A percentile compares a stretch with the other conserved stretches of the same genome.
These are phyloP conservation scores for Syzygium syzygioides DNA, from an alignment of 441 rosid species.

Conservation along the genomic window DNA sequence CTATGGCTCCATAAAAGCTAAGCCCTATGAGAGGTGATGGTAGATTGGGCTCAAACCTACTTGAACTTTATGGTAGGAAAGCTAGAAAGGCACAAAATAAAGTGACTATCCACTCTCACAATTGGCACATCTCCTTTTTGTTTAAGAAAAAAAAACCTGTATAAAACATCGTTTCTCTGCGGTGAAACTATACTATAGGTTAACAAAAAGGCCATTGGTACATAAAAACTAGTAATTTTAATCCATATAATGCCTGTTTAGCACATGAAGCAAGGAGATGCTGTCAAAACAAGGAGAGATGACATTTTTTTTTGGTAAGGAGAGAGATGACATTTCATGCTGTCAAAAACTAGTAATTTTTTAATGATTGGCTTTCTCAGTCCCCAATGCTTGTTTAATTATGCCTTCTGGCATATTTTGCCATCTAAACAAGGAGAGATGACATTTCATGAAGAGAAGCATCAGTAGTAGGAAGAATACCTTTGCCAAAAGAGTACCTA, in stretches of 20 bases:
- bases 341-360: too few relatives aligned
- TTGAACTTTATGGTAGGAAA: not conserved
- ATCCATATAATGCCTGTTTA: not conserved
- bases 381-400: not conserved
- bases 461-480: constrained; percentile 27
- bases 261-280: too few relatives aligned
- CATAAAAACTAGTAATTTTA: not conserved
- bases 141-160: not conserved
- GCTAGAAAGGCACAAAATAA: not conserved
- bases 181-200: not conserved
- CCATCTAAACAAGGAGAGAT: not conserved
- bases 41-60: not conserved
- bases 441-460: not conserved
- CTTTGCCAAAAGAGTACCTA: constrained; percentile 92
- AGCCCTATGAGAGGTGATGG: not conserved
- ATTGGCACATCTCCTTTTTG: not conserved
- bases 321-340: too few relatives aligned
- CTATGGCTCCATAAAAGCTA: not conserved
- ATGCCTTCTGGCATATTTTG: not conserved
- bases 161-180: not conserved
- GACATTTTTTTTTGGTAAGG: too few relatives aligned
- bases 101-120: not conserved
- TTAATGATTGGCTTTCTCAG: not conserved
- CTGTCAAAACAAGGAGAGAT: too few relatives aligned
- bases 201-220: not conserved